Evolutionary conservation across 345 rosid genomes (phyloP).

Genomic region (Psidium friedrichsthalianum): DNA sequence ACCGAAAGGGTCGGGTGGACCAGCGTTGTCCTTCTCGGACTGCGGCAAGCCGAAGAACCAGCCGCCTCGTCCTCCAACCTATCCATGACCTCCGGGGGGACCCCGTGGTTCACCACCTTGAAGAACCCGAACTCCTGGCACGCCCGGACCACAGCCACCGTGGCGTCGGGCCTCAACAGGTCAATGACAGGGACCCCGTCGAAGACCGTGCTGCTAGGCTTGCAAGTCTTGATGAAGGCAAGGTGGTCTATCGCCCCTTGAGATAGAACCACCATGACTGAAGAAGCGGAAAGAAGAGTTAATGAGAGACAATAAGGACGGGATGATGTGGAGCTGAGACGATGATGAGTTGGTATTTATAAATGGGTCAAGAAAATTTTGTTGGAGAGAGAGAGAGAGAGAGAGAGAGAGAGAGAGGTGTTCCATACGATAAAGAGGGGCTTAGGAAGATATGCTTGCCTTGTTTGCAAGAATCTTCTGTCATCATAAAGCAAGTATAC

Average conservation of each 20-base stretch:
- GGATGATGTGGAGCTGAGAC: not conserved
- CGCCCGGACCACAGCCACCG: constrained; percentile 35
- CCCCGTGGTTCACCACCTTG: constrained; percentile 73
- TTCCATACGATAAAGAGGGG: not conserved
- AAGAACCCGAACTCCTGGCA: constrained; percentile 75
- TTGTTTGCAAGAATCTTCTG: not conserved
- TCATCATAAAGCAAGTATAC: not conserved
- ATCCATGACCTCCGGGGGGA: constrained; percentile 36
- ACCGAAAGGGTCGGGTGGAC: constrained; percentile 75
- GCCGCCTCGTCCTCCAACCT: constrained; percentile 42
- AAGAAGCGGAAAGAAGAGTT: not conserved
- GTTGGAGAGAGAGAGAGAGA: not conserved
- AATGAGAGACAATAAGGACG: not conserved
- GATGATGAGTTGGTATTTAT: not conserved
- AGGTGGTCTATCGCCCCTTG: constrained; percentile 43
- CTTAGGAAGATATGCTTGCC: not conserved
- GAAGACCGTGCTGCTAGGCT: constrained; percentile 17
- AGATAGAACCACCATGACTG: constrained; percentile 61
- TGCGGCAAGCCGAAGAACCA: constrained; percentile 54
- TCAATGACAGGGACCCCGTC: constrained; percentile 48
- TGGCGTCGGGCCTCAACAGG: constrained; percentile 52
- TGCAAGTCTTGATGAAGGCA: constrained; percentile 53
- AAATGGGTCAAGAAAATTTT: not conserved
- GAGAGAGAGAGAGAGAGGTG: not conserved
- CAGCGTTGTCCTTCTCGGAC: constrained; percentile 40